A percentile compares a stretch with the other conserved stretches of the same genome.
Evolutionary conservation across 805 yeast genomes (phyloP).

Genomic region (Nakazawaea populi): DNA sequence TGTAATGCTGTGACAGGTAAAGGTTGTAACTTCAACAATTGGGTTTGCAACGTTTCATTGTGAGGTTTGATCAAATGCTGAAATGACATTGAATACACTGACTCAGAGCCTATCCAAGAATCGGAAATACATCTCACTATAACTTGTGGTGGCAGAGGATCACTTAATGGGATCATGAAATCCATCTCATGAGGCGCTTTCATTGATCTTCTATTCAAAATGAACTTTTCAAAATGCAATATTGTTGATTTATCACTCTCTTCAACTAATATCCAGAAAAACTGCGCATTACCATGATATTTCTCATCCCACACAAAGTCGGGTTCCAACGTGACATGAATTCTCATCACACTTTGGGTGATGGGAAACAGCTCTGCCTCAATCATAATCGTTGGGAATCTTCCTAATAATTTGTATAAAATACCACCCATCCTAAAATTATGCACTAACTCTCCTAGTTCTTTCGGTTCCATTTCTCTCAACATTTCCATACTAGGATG

Average conservation of each 20-base stretch:
- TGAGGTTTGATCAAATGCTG: conserved; percentile 87
- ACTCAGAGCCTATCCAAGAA: conserved; percentile 83
- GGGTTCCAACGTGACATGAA: conserved; percentile 63
- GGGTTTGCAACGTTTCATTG: conserved; percentile 81
- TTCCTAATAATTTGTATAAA: conserved; percentile 52
- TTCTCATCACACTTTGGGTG: conserved; percentile 77
- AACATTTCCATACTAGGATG: conserved; percentile 66
- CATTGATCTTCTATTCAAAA: conserved; percentile 55
- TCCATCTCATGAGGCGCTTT: conserved; percentile 65
- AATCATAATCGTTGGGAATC: conserved; percentile 72
- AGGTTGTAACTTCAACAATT: conserved; percentile 75
- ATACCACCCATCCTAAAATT: conserved; percentile 67
- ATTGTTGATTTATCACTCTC: conserved; percentile 70
- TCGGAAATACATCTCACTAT: conserved; percentile 78
- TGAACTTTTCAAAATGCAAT: conserved; percentile 76
- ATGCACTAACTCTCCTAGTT: conserved; percentile 86
- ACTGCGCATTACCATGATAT: conserved; percentile 76
- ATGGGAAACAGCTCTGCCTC: conserved; percentile 86
- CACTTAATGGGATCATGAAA: conserved; percentile 86
- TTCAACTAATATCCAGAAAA: conserved; percentile 91
- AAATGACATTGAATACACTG: conserved; percentile 72
- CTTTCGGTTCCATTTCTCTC: conserved; percentile 66
- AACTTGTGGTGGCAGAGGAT: conserved; percentile 87
- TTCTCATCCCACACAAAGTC: conserved; percentile 84
- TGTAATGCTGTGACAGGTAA: conserved; percentile 79